phyloP scores from a whole-genome alignment of 2,329 filamentous ascomycete genomes.

The Lasiodiplodia gonubiensis region DNA sequence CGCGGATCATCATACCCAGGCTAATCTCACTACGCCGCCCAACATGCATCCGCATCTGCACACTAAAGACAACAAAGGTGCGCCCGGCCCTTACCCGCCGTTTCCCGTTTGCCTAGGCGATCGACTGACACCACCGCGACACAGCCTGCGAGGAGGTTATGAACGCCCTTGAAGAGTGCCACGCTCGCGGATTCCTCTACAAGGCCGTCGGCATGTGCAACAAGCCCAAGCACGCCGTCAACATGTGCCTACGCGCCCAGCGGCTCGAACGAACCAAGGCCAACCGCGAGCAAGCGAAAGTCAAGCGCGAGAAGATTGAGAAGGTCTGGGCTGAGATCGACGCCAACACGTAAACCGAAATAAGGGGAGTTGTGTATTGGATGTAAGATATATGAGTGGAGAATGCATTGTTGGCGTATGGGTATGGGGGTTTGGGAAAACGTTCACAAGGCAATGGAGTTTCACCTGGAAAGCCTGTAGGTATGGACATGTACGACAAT shows the following conservation, averaged over 20 bases:
- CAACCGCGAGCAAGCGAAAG: conserved; percentile 74
- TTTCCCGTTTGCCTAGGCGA: conserved; percentile 7
- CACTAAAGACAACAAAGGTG: conserved; percentile 89
- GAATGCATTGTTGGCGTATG: conserved; percentile 16
- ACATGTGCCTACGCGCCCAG: conserved; percentile 81
- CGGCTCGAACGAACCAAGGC: conserved; percentile 75
- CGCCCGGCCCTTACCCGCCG: conserved; percentile 30
- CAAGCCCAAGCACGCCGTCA: conserved; percentile 80
- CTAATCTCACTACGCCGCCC: conserved; percentile 27
- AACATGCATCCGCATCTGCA: conserved; percentile 97
- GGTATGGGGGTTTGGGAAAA: conserved; percentile 1
- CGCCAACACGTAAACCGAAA: conserved; percentile 53
- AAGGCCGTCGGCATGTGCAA: conserved; percentile 93
- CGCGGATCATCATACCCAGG: neutral
- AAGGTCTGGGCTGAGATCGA: conserved; percentile 81
- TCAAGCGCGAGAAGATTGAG: conserved; percentile 75
- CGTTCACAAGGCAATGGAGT: neutral
- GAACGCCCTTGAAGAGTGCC: conserved; percentile 92
- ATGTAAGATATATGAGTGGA: conserved; percentile 16
- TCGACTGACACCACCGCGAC: conserved; percentile 6
- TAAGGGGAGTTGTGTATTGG: neutral
- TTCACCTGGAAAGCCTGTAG: neutral
- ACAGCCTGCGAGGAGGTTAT: conserved; percentile 94
- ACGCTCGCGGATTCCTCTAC: conserved; percentile 88
- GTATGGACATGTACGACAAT: neutral